Percentiles rank a stretch among this genome's conserved stretches.
Evolutionary conservation across 2,329 filamentous ascomycete genomes (phyloP).

Genomic region (Leptographium flavum): DNA sequence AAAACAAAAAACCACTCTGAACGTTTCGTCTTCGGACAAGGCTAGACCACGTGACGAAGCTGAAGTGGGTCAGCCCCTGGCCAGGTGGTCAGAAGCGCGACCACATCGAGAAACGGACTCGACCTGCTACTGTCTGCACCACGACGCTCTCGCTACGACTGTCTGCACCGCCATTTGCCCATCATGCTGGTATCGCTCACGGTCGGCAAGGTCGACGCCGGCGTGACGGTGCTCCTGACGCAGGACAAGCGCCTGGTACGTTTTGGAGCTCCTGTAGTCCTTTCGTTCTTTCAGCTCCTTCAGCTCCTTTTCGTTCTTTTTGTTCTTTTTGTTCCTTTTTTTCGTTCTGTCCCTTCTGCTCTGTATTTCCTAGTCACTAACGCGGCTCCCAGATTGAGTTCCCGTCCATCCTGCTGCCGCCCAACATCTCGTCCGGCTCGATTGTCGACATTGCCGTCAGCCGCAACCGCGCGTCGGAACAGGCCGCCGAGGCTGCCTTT

Average conservation of each 20-base stretch:
- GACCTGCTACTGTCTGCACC: too few relatives aligned
- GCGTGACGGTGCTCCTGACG: slow-evolving; percentile 90
- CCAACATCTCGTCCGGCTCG: slow-evolving; percentile 87
- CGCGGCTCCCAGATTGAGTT: slow-evolving; percentile 68
- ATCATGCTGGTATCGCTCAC: slow-evolving; percentile 91
- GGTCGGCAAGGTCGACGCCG: slow-evolving; percentile 97
- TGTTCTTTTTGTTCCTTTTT: not conserved
- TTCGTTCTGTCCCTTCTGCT: slow-evolving; percentile 1
- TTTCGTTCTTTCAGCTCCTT: not conserved
- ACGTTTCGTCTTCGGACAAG: too few relatives aligned
- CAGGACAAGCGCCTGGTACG: slow-evolving; percentile 91
- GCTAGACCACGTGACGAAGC: too few relatives aligned
- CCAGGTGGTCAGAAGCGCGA: too few relatives aligned
- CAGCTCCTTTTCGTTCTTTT: too few relatives aligned
- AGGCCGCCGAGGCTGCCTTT: slow-evolving; percentile 61
- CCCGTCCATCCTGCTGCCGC: slow-evolving; percentile 88
- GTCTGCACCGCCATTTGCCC: too few relatives aligned
- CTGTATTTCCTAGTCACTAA: too few relatives aligned
- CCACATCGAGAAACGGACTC: too few relatives aligned
- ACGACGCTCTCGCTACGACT: slow-evolving; percentile 3
- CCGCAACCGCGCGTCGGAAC: slow-evolving; percentile 71
- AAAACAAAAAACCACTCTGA: too few relatives aligned
- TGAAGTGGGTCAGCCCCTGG: too few relatives aligned
- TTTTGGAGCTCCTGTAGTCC: too few relatives aligned
- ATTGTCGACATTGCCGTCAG: slow-evolving; percentile 96